Conservation (phyloP, 371 early-diverging fungal genomes). For the Zychaea mexicana region DNA sequence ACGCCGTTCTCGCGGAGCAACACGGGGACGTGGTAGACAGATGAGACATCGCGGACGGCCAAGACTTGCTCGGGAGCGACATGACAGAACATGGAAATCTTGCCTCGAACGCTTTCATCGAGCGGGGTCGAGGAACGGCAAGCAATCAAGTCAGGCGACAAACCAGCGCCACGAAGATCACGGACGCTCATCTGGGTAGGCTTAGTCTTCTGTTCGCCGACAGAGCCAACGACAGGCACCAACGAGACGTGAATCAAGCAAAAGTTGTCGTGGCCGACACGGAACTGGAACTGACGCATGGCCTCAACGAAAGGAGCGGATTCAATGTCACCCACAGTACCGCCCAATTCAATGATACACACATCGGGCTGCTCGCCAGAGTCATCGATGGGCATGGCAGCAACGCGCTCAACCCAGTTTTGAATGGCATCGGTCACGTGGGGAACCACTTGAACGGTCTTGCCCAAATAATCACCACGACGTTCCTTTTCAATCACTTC, state of each 20-base stretch:
- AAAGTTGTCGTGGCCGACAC: conserved; percentile 98
- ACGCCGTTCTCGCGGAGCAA: conserved; percentile 87
- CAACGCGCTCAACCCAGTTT: conserved; percentile 96
- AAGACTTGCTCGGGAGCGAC: conserved; percentile 89
- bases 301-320: conserved; percentile 99
- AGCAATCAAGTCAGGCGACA: conserved; percentile 97
- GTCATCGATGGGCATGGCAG: conserved; percentile 82
- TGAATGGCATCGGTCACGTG: conserved; percentile 98
- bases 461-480: conserved; percentile 97
- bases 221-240: conserved; percentile 96
- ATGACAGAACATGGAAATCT: conserved; percentile 99
- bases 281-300: conserved; percentile 98
- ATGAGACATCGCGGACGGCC: conserved; percentile 94
- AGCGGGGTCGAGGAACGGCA: conserved; percentile 89
- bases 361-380: conserved; percentile 92
- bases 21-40: conserved; percentile 96
- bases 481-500: conserved; percentile 94
- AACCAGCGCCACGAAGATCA: conserved; percentile 94
- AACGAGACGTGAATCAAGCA: conserved; percentile 97
- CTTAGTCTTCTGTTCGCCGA: conserved; percentile 99
- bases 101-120: conserved; percentile 80
- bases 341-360: conserved; percentile 99
- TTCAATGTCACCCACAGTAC: conserved; percentile 99
- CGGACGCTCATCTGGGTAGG: conserved; percentile 97
- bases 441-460: conserved; percentile 99